Evolutionary conservation across 2,329 filamentous ascomycete species (phyloP).

Genomic region (Ciborinia camelliae): DNA sequence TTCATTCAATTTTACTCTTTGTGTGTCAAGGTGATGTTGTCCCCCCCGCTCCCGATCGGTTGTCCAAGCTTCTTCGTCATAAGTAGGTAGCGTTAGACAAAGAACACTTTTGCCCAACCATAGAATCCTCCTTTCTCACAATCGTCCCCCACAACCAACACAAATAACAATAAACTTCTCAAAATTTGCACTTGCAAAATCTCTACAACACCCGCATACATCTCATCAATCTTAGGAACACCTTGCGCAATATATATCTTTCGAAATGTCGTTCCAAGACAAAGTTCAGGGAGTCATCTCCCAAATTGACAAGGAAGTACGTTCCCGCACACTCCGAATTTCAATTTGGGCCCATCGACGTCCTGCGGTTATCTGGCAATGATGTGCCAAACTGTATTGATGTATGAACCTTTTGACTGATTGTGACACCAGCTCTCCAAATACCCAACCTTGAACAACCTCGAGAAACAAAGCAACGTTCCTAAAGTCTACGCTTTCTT

Average conservation of each 20-base stretch:
- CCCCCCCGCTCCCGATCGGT: slow-evolving; percentile 11
- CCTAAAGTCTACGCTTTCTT: slow-evolving; percentile 84
- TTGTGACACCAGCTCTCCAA: slow-evolving; percentile 64
- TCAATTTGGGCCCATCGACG: neutral
- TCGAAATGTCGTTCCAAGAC: slow-evolving; percentile 76
- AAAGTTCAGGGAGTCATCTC: slow-evolving; percentile 72
- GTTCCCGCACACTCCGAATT: slow-evolving; percentile 36
- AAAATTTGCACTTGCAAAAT: slow-evolving; percentile 7
- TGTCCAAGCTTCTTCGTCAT: slow-evolving; percentile 19
- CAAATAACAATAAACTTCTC: slow-evolving; percentile 17
- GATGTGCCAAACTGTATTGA: neutral
- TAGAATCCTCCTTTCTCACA: slow-evolving; percentile 7
- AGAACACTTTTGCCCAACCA: slow-evolving; percentile 18
- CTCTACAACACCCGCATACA: slow-evolving; percentile 1
- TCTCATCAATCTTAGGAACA: neutral
- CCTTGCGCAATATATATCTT: neutral
- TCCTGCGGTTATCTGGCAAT: neutral
- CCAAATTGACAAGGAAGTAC: slow-evolving; percentile 79
- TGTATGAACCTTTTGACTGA: neutral
- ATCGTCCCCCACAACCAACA: neutral
- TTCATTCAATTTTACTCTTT: slow-evolving; percentile 1
- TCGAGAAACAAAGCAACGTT: slow-evolving; percentile 78
- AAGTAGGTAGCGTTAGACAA: slow-evolving; percentile 12
- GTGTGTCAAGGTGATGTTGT: neutral
- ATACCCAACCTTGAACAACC: slow-evolving; percentile 77